Evolutionary conservation across 495 filamentous ascomycete genomes (phyloP).

Genomic region (Cercophora newfieldiana): DNA sequence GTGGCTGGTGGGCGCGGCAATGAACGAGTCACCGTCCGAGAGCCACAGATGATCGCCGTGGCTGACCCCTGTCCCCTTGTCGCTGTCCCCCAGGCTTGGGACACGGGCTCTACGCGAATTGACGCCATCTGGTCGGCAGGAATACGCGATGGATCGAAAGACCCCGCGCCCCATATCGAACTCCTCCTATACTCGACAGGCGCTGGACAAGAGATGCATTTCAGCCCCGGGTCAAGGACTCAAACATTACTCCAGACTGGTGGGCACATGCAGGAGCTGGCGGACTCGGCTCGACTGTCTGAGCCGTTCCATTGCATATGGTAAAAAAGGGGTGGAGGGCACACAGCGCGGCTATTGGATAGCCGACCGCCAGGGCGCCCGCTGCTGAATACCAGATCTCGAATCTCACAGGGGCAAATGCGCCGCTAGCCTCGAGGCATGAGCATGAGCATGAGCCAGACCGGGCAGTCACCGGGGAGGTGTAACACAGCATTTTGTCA

Average conservation of each 20-base stretch:
- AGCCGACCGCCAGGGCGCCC: neutral
- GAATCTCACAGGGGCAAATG: neutral
- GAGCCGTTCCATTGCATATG: neutral
- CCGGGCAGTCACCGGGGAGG: neutral
- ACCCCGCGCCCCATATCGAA: conserved; percentile 3
- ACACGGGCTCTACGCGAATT: neutral
- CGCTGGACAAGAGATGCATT: neutral
- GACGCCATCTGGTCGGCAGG: neutral
- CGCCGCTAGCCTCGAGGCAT: too few species aligned
- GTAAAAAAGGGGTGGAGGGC: neutral
- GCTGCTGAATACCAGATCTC: neutral
- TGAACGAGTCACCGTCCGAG: neutral
- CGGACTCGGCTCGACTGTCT: neutral
- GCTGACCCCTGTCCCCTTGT: neutral
- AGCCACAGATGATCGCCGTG: neutral
- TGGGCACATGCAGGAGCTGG: neutral
- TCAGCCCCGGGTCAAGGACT: neutral
- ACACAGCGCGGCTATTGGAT: neutral
- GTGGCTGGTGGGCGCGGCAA: neutral
- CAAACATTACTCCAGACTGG: neutral
- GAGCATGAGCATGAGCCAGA: neutral
- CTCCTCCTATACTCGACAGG: conserved; percentile 7
- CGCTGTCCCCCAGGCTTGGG: neutral
- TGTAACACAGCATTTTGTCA: conserved; percentile 1
- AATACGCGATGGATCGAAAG: neutral